Base-by-base conservation (phyloP, 495 filamentous ascomycete genomes). In the Aspergillus nanangensis region DNA sequence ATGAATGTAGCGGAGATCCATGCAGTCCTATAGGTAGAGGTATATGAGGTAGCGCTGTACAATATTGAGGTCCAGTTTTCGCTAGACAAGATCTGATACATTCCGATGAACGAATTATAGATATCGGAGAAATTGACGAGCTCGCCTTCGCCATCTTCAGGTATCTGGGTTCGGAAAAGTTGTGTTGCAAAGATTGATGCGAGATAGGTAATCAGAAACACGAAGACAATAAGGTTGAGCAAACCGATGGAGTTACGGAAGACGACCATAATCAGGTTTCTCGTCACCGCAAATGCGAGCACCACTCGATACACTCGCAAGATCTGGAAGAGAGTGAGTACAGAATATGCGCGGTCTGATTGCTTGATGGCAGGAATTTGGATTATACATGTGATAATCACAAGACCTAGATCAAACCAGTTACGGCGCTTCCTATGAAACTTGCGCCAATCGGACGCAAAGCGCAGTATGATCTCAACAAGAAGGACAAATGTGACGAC, bases 71-170 rank as follows among this genome's bases (percentile, higher is more conserved):
- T 97, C 93, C 93, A 99, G 59, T 95, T 87, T 59, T 99, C 93
- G 52, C 90, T 96, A 18, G 93, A 96, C n/a, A 99, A 72, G 21
- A 99, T 80, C 60, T 95, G 88, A 57, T 99, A 99, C 93, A 99
- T 99, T 44, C 90, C 93, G 15, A 97, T 76, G 53, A 96, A 99
- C 0, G 90, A 84, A 53, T 96, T 96, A 66, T 87, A 99, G 24
- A 96, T 92, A 27, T 88, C 87, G 53, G 78, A 77, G 65, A 99
- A 99, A 1, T 87, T 84, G 47, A 91, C 77, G 0, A 61, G 58
- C 5, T 80, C 66, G 0, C 78, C 84, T 2, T 68, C 51, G n/a
- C 66, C 59, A 46, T 91, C 79, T 11, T 57, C 32, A 3, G 87
- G 83, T 9, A 99, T 75, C 50, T 94, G 83, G 8, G 91, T 90